These are phyloP conservation scores for Anisogramma anomala DNA, from an alignment of 2,329 filamentous ascomycete genomes.

Conservation along the genomic window DNA sequence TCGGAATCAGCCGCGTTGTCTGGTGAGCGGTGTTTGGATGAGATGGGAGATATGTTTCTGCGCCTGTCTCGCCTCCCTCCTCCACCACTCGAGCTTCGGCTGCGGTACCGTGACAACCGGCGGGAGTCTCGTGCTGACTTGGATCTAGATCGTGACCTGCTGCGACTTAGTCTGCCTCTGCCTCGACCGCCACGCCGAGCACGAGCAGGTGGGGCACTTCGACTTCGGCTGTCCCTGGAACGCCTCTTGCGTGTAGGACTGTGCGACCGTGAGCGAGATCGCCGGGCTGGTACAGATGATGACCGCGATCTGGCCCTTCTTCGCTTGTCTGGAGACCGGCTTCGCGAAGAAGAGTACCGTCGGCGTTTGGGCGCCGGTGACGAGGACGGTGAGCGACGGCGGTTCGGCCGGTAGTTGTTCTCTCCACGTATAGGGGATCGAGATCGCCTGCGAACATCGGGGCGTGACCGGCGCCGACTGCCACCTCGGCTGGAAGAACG, in stretches of 20 bases:
- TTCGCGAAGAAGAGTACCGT: constrained; percentile 37
- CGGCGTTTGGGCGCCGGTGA: constrained; percentile 39
- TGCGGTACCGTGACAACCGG: constrained; percentile 13
- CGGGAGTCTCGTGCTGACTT: constrained; percentile 12
- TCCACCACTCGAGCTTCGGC: constrained; percentile 13
- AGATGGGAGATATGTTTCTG: constrained; percentile 40
- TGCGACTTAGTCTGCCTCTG: constrained; percentile 15
- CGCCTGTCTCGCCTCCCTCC: constrained; percentile 19
- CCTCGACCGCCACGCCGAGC: constrained; percentile 9
- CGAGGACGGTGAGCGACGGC: constrained; percentile 22
- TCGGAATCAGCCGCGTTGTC: constrained; percentile 46
- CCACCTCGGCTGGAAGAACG: constrained; percentile 10
- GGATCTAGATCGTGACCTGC: constrained; percentile 14
- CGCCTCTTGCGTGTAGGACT: constrained; percentile 23
- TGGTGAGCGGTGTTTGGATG: constrained; percentile 37
- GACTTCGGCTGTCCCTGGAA: constrained; percentile 24
- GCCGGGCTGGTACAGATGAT: constrained; percentile 28
- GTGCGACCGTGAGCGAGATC: constrained; percentile 25
- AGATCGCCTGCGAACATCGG: constrained; percentile 23
- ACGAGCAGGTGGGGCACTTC: constrained; percentile 14
- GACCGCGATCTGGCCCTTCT: constrained; percentile 28
- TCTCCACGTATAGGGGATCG: constrained; percentile 24
- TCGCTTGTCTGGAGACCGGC: constrained; percentile 33
- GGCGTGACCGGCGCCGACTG: constrained; percentile 14
- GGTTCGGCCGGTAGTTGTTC: constrained; percentile 16